Evolutionary conservation across 164 flowering plant genomes (phyloP).

Genomic region (Vitis cinerea): DNA sequence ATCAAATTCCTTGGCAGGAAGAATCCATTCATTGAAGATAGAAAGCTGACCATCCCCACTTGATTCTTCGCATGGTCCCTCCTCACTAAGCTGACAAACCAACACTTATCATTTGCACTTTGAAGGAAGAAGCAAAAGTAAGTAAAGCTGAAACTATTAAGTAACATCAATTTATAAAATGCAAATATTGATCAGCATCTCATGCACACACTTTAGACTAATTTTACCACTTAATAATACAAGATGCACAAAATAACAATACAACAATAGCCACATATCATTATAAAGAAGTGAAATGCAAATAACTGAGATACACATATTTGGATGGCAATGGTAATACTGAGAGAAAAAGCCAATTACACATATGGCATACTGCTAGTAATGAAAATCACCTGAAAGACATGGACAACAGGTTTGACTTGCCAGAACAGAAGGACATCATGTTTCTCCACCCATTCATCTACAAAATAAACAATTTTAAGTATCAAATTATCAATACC

Average conservation of each 20-base stretch:
- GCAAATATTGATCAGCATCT: too few relatives aligned
- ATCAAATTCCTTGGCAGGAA: conserved; percentile 98
- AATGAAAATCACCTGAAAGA: conserved; percentile 69
- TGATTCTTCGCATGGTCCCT: conserved; percentile 94
- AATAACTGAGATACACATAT: too few relatives aligned
- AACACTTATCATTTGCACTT: conserved; percentile 7
- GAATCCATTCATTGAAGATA: conserved; percentile 94
- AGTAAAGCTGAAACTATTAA: not conserved
- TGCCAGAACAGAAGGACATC: conserved; percentile 95
- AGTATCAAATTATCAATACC: conserved; percentile 6
- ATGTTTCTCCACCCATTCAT: conserved; percentile 73
- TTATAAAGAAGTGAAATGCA: too few relatives aligned
- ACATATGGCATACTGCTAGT: not conserved
- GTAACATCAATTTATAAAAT: too few relatives aligned
- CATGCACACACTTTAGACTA: too few relatives aligned
- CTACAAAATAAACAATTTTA: conserved; percentile 34
- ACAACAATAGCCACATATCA: too few relatives aligned
- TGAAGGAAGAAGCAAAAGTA: not conserved
- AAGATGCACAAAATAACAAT: too few relatives aligned
- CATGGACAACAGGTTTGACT: conserved; percentile 93
- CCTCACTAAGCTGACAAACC: conserved; percentile 81
- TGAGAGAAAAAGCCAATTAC: not conserved
- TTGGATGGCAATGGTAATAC: too few relatives aligned
- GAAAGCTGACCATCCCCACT: conserved; percentile 76
- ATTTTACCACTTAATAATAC: too few relatives aligned